Evolutionary conservation across 495 filamentous ascomycete species (phyloP).

Genomic region (Penicillium maclennaniae): DNA sequence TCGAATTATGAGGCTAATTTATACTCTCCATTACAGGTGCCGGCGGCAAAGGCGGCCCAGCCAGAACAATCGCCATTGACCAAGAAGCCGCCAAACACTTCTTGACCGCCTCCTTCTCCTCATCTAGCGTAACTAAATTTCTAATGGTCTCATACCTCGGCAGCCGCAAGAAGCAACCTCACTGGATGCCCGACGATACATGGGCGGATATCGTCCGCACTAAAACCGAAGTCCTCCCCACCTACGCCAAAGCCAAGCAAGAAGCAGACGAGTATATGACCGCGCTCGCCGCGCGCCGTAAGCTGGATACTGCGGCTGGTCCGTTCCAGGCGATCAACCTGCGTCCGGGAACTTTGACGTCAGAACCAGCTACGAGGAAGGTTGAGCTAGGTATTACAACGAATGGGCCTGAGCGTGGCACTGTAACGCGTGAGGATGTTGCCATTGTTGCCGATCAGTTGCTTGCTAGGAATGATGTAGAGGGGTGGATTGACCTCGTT

Average conservation of each 20-base stretch:
- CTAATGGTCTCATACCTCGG: conserved; percentile 67
- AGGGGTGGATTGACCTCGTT: conserved; percentile 59
- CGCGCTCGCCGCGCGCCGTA: conserved; percentile 46
- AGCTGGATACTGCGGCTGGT: conserved; percentile 36
- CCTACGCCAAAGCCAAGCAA: conserved; percentile 71
- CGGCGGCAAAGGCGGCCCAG: conserved; percentile 68
- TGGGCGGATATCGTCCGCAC: conserved; percentile 49
- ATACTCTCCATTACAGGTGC: conserved; percentile 44
- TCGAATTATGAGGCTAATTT: background rate
- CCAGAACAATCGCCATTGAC: conserved; percentile 60
- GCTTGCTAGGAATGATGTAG: conserved; percentile 56
- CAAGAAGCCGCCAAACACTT: conserved; percentile 67
- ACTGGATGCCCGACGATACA: conserved; percentile 64
- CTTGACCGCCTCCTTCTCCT: conserved; percentile 59
- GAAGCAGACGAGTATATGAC: conserved; percentile 72
- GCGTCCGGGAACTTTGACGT: conserved; percentile 62
- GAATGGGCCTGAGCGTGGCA: conserved; percentile 47
- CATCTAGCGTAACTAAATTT: conserved; percentile 62
- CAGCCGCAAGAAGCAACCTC: conserved; percentile 53
- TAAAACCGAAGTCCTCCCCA: conserved; percentile 53
- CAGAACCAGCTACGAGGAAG: conserved; percentile 54
- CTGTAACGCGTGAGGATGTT: conserved; percentile 62
- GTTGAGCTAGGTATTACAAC: conserved; percentile 62
- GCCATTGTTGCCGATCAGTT: conserved; percentile 64
- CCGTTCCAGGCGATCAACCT: conserved; percentile 63